phyloP scores from a whole-genome alignment of 2,329 filamentous ascomycete species.

The Microthyrium microscopicum region DNA sequence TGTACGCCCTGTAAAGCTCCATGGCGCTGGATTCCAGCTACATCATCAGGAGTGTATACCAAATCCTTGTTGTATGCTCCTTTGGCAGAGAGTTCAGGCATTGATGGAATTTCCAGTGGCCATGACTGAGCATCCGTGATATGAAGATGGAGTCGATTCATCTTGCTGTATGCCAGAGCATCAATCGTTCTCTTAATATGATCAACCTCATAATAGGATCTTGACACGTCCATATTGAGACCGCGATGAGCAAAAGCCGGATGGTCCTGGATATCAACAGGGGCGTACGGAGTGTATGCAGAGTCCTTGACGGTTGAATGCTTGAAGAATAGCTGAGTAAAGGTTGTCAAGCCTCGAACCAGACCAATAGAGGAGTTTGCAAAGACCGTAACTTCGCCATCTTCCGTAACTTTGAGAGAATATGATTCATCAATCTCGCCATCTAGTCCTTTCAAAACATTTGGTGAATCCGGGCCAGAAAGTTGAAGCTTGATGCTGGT shows the following conservation, averaged over 20 bases:
- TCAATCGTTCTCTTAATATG: slow-evolving; percentile 63
- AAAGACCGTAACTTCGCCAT: slow-evolving; percentile 44
- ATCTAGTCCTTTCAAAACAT: slow-evolving; percentile 43
- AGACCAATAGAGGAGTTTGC: slow-evolving; percentile 55
- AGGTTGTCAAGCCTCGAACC: slow-evolving; percentile 56
- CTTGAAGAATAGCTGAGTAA: slow-evolving; percentile 63
- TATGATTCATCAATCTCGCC: slow-evolving; percentile 63
- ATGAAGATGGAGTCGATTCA: slow-evolving; percentile 70
- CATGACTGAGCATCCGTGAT: slow-evolving; percentile 75
- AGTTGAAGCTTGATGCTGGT: slow-evolving; percentile 43
- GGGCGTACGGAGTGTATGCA: slow-evolving; percentile 53
- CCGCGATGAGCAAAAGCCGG: slow-evolving; percentile 65
- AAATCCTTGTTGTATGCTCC: slow-evolving; percentile 54
- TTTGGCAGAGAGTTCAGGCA: slow-evolving; percentile 54
- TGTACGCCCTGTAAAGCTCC: slow-evolving; percentile 52
- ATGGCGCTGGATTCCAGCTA: slow-evolving; percentile 53
- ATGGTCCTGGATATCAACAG: slow-evolving; percentile 53
- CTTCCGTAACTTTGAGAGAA: slow-evolving; percentile 39
- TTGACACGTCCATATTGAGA: slow-evolving; percentile 59
- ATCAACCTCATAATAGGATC: slow-evolving; percentile 50
- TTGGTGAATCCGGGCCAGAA: slow-evolving; percentile 36
- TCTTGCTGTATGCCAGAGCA: slow-evolving; percentile 60
- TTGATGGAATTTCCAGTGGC: slow-evolving; percentile 61
- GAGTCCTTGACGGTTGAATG: slow-evolving; percentile 36
- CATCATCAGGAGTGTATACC: slow-evolving; percentile 49